Evolutionary conservation across 2,329 filamentous ascomycete species (phyloP), one percentile per base, ranked within the genome.

Genomic region (Alternaria hordeiaustralica): DNA sequence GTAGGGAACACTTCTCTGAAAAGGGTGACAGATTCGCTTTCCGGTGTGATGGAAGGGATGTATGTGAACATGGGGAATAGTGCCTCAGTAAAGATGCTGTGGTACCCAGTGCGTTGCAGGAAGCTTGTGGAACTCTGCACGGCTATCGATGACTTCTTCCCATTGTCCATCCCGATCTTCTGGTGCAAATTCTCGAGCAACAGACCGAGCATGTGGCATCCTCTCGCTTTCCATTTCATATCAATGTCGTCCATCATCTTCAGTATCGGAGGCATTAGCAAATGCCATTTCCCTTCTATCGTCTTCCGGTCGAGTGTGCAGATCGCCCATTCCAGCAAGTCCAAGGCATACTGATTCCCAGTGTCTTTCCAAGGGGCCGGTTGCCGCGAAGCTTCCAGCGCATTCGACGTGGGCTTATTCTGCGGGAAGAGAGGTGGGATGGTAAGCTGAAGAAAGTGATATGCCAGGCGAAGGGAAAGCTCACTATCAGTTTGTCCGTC

Each of bases 41-140:
- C 90, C 0, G 92, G 89, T 0, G 93, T 97, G 45, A 97, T 82
- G 12, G 86, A 88, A 0, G 95, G 94, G 6, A 97, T 84, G 71
- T 89, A 92, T 8, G 90, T 85, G n/a, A 97, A 85, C 36, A 89
- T 88, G 1, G 93, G 92, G 67, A 90, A 86, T 2, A 93, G 80
- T 4, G 89, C 87, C 20, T 93, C 87, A 71, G 90, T 86, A 64
- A 95, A 90, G 25, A 95, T 86, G 13, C 85, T 81, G 21, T 85
- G 86, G 8, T 95, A 86, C 1, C 92, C 49, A 84, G 83, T 12
- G 78, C 78, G 47, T 12, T 56, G 55, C 26, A 94, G 83, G 3
- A 90, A 82, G 5, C 79, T 74, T 2, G 80, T 66, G 0, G 88
- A 85, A 46, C 88, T 36, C 13, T 54, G 56, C 21, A 15, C 21